These are phyloP conservation scores for Myrica gale DNA, from an alignment of 306 rosid genomes.

Conservation along the genomic window DNA sequence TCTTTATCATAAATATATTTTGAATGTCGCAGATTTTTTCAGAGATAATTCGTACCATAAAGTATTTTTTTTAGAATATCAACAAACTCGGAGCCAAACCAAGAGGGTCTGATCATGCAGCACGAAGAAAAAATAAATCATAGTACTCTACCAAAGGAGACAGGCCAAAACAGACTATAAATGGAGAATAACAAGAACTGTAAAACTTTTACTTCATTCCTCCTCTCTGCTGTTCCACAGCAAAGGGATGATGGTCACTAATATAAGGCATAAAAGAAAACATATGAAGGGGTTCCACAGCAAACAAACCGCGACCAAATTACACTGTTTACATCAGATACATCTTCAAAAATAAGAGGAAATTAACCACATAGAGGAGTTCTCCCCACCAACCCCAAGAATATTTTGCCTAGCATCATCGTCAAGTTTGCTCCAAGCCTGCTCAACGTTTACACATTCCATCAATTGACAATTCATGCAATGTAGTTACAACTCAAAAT, in stretches of 20 bases:
- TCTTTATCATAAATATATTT: too few species aligned
- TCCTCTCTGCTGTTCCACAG: constrained; percentile 26
- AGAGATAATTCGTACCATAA: too few species aligned
- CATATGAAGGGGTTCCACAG: constrained; percentile 34
- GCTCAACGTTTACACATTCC: constrained; percentile 8
- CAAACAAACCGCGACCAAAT: constrained; percentile 47
- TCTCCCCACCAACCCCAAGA: constrained; percentile 27
- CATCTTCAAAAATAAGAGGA: constrained; percentile 36
- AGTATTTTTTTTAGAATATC: too few species aligned
- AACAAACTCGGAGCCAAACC: too few species aligned
- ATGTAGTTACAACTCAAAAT: constrained; percentile 23
- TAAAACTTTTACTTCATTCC: constrained; percentile 29
- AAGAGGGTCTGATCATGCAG: too few species aligned
- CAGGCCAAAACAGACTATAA: background rate
- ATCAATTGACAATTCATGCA: constrained; percentile 32
- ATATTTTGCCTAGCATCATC: constrained; percentile 1
- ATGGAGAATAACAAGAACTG: constrained; percentile 9
- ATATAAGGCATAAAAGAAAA: constrained; percentile 31
- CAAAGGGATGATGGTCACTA: constrained; percentile 34
- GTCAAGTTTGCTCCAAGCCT: constrained; percentile 26
- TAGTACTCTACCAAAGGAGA: background rate
- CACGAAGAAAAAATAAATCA: background rate
- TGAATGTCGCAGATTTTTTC: too few species aligned
- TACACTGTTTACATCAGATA: constrained; percentile 41
- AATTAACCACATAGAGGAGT: constrained; percentile 29